Conservation (phyloP, 208 protist species). For the Herpetomonas muscarum region DNA sequence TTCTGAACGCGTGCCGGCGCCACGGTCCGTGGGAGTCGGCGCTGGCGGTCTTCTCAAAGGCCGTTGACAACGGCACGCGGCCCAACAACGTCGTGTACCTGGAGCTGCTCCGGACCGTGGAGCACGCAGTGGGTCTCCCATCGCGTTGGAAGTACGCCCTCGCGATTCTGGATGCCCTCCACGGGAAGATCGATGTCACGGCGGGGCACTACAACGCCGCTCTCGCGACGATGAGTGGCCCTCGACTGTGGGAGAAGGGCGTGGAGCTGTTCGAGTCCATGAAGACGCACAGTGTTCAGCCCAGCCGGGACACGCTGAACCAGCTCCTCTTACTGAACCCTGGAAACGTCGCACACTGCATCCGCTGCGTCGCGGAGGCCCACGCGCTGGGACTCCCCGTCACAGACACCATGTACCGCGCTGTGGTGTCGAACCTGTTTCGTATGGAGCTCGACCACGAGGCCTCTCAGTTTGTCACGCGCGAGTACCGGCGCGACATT, state of each 20-base stretch:
- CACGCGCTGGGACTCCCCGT: constrained; percentile 70
- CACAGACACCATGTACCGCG: constrained; percentile 79
- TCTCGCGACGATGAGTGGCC: constrained; percentile 55
- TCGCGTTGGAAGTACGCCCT: constrained; percentile 54
- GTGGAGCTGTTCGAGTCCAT: constrained; percentile 68
- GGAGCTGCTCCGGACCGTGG: constrained; percentile 68
- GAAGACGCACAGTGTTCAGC: constrained; percentile 67
- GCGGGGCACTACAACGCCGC: constrained; percentile 85
- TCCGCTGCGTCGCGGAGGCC: constrained; percentile 71
- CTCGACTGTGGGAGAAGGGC: constrained; percentile 40
- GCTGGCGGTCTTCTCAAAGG: constrained; percentile 48
- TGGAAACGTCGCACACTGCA: constrained; percentile 49
- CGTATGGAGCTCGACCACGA: constrained; percentile 68
- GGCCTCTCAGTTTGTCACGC: constrained; percentile 59
- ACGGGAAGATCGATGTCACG: constrained; percentile 60
- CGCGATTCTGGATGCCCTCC: constrained; percentile 44
- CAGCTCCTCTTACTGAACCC: constrained; percentile 53
- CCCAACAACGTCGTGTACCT: constrained; percentile 80
- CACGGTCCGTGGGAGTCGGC: constrained; percentile 50
- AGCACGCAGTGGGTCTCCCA: constrained; percentile 25
- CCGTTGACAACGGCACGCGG: constrained; percentile 37
- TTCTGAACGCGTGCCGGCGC: constrained; percentile 79
- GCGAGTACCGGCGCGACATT: constrained; percentile 46
- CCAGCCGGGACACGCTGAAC: constrained; percentile 75
- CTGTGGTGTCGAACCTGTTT: constrained; percentile 62